Evolutionary conservation across 2,329 filamentous ascomycete species (phyloP).

Genomic region (Exophiala oligosperma): DNA sequence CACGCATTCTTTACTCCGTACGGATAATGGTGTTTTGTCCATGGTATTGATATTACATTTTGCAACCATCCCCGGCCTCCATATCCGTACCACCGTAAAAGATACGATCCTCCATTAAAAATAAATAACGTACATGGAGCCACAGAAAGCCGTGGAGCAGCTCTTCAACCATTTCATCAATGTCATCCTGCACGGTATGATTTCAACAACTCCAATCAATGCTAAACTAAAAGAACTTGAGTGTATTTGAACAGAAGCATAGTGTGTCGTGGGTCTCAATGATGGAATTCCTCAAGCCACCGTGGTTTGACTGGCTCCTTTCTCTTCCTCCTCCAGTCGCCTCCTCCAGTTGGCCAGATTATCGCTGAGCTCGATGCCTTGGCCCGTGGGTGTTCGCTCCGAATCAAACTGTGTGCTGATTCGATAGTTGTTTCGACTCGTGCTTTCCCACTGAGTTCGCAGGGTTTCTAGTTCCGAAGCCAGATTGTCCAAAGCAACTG

Average conservation of each 20-base stretch:
- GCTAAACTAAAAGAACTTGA: not conserved
- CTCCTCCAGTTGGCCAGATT: conserved; percentile 79
- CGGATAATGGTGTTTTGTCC: not conserved
- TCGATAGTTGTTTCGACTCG: conserved; percentile 92
- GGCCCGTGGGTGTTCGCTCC: conserved; percentile 58
- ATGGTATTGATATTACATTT: not conserved
- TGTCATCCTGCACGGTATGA: conserved; percentile 1
- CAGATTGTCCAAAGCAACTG: conserved; percentile 80
- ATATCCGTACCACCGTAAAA: too few species aligned
- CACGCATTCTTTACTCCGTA: not conserved
- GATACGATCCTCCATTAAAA: not conserved
- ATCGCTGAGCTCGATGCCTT: conserved; percentile 58
- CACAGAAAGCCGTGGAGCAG: not conserved
- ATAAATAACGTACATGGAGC: not conserved
- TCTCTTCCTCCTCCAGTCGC: conserved; percentile 64
- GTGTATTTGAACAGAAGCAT: conserved; percentile 8
- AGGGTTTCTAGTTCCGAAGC: conserved; percentile 90
- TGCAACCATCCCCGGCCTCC: not conserved
- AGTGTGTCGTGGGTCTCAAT: conserved; percentile 1
- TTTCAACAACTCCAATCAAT: not conserved
- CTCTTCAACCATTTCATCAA: not conserved
- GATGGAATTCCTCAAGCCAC: conserved; percentile 8
- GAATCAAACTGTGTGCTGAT: conserved; percentile 89
- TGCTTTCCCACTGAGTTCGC: conserved; percentile 90
- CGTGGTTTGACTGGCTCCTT: conserved; percentile 9